These are phyloP conservation scores for Phoma sp. DNA, from an alignment of 2,329 filamentous ascomycete species.

Conservation along the genomic window DNA sequence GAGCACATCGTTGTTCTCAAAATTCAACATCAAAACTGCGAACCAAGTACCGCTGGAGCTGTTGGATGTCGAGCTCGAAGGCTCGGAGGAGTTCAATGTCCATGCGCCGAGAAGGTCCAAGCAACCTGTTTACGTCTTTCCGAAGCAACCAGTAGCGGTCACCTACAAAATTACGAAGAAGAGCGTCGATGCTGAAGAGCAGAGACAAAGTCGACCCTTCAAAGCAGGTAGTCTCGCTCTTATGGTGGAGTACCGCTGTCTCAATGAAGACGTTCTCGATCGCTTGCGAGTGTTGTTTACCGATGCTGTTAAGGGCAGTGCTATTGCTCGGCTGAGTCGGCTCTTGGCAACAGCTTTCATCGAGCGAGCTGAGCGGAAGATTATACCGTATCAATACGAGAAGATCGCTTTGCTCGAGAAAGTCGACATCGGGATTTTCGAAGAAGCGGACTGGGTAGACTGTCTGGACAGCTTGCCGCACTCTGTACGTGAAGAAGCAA, in stretches of 20 bases:
- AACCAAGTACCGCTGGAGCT: slow-evolving; percentile 76
- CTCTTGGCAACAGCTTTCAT: slow-evolving; percentile 60
- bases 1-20: slow-evolving; percentile 78
- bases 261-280: slow-evolving; percentile 73
- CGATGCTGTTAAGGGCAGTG: slow-evolving; percentile 55
- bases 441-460: slow-evolving; percentile 61
- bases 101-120: slow-evolving; percentile 58
- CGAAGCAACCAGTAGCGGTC: slow-evolving; percentile 79
- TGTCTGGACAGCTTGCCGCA: slow-evolving; percentile 59
- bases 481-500: slow-evolving; percentile 52
- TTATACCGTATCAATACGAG: slow-evolving; percentile 60
- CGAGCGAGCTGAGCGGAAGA: slow-evolving; percentile 53
- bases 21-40: slow-evolving; percentile 88
- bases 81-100: slow-evolving; percentile 72
- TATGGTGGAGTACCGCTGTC: slow-evolving; percentile 74
- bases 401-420: slow-evolving; percentile 61
- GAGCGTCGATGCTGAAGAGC: slow-evolving; percentile 31
- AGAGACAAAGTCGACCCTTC: slow-evolving; percentile 34
- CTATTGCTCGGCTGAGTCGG: slow-evolving; percentile 55
- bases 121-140: slow-evolving; percentile 69
- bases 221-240: slow-evolving; percentile 63
- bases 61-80: slow-evolving; percentile 71
- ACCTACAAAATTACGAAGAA: slow-evolving; percentile 78
- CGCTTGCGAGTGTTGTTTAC: slow-evolving; percentile 56
- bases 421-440: slow-evolving; percentile 59